These are phyloP conservation scores for Eutrema heterophyllum DNA, from an alignment of 345 rosid genomes.

Conservation along the genomic window DNA sequence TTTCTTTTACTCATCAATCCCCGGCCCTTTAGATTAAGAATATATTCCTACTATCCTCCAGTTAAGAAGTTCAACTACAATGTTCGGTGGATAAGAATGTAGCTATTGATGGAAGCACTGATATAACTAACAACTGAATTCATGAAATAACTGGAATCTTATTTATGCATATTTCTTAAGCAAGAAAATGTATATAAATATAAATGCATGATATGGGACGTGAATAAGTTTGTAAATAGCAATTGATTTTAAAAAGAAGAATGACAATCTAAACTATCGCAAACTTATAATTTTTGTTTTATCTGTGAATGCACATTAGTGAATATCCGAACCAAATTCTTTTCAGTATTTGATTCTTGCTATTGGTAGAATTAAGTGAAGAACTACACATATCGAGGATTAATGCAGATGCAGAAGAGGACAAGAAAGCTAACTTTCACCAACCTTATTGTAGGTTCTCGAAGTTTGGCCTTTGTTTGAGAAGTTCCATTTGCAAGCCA, in stretches of 20 bases:
- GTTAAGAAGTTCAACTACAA: not conserved
- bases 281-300: not conserved
- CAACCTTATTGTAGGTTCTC: constrained; percentile 70
- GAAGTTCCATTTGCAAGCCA: constrained; percentile 56
- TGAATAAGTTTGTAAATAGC: not conserved
- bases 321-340: not conserved
- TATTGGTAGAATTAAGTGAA: not conserved
- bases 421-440: not conserved
- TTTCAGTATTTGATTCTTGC: not conserved
- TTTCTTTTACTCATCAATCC: not conserved
- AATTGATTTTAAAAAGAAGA: not conserved
- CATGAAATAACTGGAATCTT: constrained; percentile 1
- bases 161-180: not conserved
- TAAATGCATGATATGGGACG: not conserved
- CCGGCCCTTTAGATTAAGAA: not conserved
- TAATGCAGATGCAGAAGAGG: not conserved
- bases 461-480: constrained; percentile 32
- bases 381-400: not conserved
- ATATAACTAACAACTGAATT: not conserved
- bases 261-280: not conserved
- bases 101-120: not conserved
- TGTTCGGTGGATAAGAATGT: not conserved
- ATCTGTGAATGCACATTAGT: not conserved
- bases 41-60: not conserved
- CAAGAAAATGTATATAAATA: not conserved